Conservation (phyloP, 495 filamentous ascomycete genomes). For the Lophium mytilinum region DNA sequence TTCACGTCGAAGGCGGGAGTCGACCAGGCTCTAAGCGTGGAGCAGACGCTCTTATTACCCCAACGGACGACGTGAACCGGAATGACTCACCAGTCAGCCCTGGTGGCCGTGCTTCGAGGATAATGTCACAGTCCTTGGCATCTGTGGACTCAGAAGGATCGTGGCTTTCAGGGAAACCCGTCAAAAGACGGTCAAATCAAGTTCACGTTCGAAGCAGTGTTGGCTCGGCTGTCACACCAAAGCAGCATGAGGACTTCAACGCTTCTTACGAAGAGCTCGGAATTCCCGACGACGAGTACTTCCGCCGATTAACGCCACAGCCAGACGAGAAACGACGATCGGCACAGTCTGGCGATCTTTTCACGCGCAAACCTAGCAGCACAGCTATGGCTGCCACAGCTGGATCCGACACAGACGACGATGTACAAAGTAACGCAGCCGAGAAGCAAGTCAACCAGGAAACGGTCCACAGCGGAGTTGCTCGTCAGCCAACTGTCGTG, state of each 20-base stretch:
- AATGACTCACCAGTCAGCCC: constrained; percentile 33
- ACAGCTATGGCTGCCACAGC: constrained; percentile 32
- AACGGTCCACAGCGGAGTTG: constrained; percentile 46
- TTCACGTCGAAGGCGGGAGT: not conserved
- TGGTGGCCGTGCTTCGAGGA: constrained; percentile 26
- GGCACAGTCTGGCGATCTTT: constrained; percentile 14
- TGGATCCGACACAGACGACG: constrained; percentile 32
- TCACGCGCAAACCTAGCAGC: constrained; percentile 32
- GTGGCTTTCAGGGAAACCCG: constrained; percentile 73
- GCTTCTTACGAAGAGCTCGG: constrained; percentile 53
- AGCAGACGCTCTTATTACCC: too few relatives aligned
- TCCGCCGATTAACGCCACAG: constrained; percentile 47
- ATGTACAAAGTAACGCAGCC: not conserved
- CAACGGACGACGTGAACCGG: not conserved
- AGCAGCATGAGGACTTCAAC: constrained; percentile 34
- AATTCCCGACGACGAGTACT: constrained; percentile 57
- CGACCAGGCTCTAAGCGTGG: too few relatives aligned
- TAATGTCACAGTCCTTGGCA: constrained; percentile 65
- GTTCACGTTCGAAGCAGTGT: constrained; percentile 22
- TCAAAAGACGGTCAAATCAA: constrained; percentile 45
- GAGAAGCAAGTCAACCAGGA: constrained; percentile 1
- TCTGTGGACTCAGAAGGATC: constrained; percentile 88
- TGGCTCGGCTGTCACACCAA: constrained; percentile 6
- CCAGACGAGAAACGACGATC: constrained; percentile 27
- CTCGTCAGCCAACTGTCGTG: constrained; percentile 49